A percentile compares a stretch with the other conserved stretches of the same genome.
Evolutionary conservation across 257 asterid species (phyloP).

Genomic region (Lantana camara): DNA sequence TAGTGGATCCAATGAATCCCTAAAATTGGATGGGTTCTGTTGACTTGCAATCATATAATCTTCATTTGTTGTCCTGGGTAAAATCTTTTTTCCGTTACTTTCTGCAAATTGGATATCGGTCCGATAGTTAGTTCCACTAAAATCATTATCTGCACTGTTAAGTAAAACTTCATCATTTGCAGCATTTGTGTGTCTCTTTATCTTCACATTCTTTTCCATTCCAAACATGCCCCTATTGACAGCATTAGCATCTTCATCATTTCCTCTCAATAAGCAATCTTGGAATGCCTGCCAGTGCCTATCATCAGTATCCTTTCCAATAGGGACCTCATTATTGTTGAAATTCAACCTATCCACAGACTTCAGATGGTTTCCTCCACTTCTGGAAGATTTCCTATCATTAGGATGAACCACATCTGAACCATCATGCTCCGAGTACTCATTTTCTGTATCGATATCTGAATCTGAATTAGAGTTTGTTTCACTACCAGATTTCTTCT

Average conservation of each 20-base stretch:
- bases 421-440: conserved; percentile 39
- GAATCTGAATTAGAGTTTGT: conserved; percentile 49
- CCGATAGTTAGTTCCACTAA: conserved; percentile 38
- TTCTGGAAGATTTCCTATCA: conserved; percentile 43
- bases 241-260: conserved; percentile 52
- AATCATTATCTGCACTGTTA: conserved; percentile 45
- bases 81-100: conserved; percentile 55
- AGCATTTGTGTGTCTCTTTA: conserved; percentile 47
- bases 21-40: conserved; percentile 42
- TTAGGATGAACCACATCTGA: conserved; percentile 33
- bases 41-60: conserved; percentile 58
- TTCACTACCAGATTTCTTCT: conserved; percentile 42
- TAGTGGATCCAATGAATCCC: conserved; percentile 57
- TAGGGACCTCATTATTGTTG: conserved; percentile 39
- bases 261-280: conserved; percentile 69
- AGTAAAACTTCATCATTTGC: conserved; percentile 45
- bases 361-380: conserved; percentile 48
- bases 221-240: conserved; percentile 51
- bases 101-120: conserved; percentile 55
- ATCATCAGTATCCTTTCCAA: conserved; percentile 58
- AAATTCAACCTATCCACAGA: conserved; percentile 39
- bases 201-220: conserved; percentile 54
- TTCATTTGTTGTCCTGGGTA: conserved; percentile 52
- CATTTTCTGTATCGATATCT: conserved; percentile 49
- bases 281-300: conserved; percentile 93